Percentiles rank a stretch among this genome's conserved stretches.
phyloP scores from a whole-genome alignment of 129 eudicot species.

The Ambrosia trifida region DNA sequence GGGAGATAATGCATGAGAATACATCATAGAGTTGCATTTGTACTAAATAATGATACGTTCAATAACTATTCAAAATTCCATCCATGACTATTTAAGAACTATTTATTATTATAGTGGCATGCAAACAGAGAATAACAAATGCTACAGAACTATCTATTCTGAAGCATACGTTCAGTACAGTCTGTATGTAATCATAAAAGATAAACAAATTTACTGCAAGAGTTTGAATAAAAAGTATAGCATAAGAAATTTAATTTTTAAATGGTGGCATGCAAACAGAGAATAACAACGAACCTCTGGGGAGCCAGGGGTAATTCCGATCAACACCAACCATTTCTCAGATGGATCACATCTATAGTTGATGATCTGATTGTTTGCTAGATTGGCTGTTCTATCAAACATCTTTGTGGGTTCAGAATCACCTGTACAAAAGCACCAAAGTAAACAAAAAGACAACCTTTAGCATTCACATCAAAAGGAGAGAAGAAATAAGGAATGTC shows the following conservation, averaged over 20 bases:
- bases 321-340: slow-evolving; percentile 96
- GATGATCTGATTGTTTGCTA: slow-evolving; percentile 87
- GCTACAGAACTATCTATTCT: no score
- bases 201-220: slow-evolving; percentile 12
- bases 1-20: not conserved
- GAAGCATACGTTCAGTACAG: not conserved
- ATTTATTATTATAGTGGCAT: not conserved
- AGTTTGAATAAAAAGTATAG: not conserved
- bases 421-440: slow-evolving; percentile 41
- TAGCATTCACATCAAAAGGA: slow-evolving; percentile 16
- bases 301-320: slow-evolving; percentile 97
- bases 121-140: no score
- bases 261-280: slow-evolving; percentile 7
- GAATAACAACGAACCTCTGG: slow-evolving; percentile 63
- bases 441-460: not conserved
- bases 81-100: not conserved
- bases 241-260: slow-evolving; percentile 1
- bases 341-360: slow-evolving; percentile 92
- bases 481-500: not conserved
- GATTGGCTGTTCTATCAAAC: slow-evolving; percentile 95
- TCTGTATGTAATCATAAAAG: not conserved
- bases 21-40: not conserved
- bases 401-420: slow-evolving; percentile 88
- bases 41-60: slow-evolving; percentile 2
- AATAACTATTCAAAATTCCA: not conserved